phyloP scores from a whole-genome alignment of 225 moss, liverwort and hornwort genomes.

The Polytrichum formosum region DNA sequence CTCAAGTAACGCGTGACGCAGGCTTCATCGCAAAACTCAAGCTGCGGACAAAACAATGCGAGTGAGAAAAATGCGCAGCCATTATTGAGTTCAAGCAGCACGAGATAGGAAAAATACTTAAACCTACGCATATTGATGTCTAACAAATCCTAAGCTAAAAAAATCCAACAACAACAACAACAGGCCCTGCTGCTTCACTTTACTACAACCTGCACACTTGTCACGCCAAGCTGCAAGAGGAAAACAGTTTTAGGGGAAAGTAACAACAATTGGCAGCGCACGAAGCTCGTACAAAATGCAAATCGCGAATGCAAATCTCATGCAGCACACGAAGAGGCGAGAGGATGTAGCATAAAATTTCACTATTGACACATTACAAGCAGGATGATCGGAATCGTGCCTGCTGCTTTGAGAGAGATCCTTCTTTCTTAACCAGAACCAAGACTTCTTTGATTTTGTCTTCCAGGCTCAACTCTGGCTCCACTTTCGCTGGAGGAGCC shows the following conservation, averaged over 20 bases:
- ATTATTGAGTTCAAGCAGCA: not conserved
- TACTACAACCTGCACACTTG: no score
- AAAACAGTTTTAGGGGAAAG: no score
- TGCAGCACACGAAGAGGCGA: no score
- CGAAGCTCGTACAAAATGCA: no score
- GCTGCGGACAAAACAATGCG: constrained; percentile 27
- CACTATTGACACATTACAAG: no score
- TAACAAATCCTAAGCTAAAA: not conserved
- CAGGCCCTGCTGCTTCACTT: not conserved
- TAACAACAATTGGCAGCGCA: no score
- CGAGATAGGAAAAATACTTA: not conserved
- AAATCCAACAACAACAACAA: not conserved
- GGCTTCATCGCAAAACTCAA: constrained; percentile 75
- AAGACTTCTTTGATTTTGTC: constrained; percentile 52
- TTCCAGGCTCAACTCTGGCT: constrained; percentile 41
- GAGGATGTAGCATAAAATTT: no score
- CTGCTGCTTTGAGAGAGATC: constrained; percentile 48
- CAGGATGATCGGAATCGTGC: constrained; percentile 14
- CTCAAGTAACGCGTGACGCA: constrained; percentile 74
- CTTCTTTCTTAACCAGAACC: constrained; percentile 57
- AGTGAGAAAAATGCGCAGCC: not conserved
- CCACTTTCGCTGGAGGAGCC: constrained; percentile 47
- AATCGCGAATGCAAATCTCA: no score
- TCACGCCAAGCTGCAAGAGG: no score
- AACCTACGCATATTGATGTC: no score